Base-by-base conservation (phyloP, 2,329 filamentous ascomycete species). In the Aphanocladium album region DNA sequence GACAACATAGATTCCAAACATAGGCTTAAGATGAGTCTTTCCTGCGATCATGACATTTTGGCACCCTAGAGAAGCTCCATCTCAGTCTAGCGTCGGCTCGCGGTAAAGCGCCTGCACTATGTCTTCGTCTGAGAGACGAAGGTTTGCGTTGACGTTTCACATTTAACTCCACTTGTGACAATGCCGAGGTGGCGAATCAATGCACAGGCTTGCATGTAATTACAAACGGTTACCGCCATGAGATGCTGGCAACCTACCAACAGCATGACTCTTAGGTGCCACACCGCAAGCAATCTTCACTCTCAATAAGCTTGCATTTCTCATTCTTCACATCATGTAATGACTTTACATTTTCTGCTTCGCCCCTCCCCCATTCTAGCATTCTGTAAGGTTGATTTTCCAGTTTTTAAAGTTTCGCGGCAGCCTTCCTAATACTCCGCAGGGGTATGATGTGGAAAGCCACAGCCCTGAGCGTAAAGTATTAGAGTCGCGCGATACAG, bases 141-240 rank as follows among this genome's bases (percentile, higher is more conserved):
- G 53, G 53, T 56, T 56, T 56, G 41, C 50, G 46, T 51, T 45
- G 23, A 57, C 23, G 35, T 57, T 50, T 57, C 35, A 43, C 43
- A 19, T 41, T 30, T 14, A 3, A 23, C 45, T 58, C 55, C 55
- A 58, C 55, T 47, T 12, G 46, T 7, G n/a, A 58, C 25, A 50
- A 11, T 50, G 45, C 33, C 45, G 23, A 41, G n/a, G 55, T 11
- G 45, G 21, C 6, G 19, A 8, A 25, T 49, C 4, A 25, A 37
- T 37, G 54, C 54, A 57, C 53, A 49, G 43, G 54, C 41, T 14
- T 54, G 19, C 37, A 16, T 55, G 12, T n/a, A 27, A 57, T 56
- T 25, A 35, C 25, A 25, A 21, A 27, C 11, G 23, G 23, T 23
- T 11, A 23, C 33, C n/a, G 25, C 9, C 11, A 19, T 27, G 25